A percentile compares a stretch with the other conserved stretches of the same genome.
These are phyloP conservation scores for Polygonum aviculare DNA, from an alignment of 148 eudicot genomes.

Conservation along the genomic window DNA sequence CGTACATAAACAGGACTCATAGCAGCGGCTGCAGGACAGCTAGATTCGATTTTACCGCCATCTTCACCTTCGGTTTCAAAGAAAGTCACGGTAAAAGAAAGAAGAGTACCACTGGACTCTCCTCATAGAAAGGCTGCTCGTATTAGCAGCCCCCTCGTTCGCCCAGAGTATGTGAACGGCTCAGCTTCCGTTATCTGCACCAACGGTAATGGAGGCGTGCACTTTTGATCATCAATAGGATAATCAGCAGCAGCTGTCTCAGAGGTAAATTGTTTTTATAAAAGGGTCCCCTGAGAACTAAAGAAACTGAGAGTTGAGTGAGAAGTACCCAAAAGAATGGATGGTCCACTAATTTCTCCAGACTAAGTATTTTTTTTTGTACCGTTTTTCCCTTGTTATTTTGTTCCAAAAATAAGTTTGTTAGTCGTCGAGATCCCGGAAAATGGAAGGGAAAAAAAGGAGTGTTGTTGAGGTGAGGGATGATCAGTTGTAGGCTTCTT, in stretches of 20 bases:
- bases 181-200: constrained; percentile 25
- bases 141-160: not conserved
- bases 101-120: constrained; percentile 12
- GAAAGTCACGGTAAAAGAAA: constrained; percentile 7
- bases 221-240: constrained; percentile 19
- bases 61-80: not conserved
- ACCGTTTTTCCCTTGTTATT: not conserved
- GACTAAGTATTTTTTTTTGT: not conserved
- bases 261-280: not conserved
- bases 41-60: constrained; percentile 40
- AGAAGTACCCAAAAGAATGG: not conserved
- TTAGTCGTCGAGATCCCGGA: not conserved
- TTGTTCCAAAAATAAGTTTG: no score
- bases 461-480: not conserved
- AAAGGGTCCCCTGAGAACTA: not conserved
- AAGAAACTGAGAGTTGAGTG: not conserved
- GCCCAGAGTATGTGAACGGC: constrained; percentile 24
- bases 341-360: not conserved
- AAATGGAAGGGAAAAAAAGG: not conserved
- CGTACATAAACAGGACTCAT: constrained; percentile 47
- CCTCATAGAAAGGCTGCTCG: constrained; percentile 24
- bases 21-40: constrained; percentile 75
- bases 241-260: not conserved
- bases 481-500: constrained; percentile 2
- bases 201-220: constrained; percentile 68